Percentiles rank a stretch among this genome's conserved stretches.
Conservation (phyloP, 208 protist genomes). For the Trichomonas tenax region DNA sequence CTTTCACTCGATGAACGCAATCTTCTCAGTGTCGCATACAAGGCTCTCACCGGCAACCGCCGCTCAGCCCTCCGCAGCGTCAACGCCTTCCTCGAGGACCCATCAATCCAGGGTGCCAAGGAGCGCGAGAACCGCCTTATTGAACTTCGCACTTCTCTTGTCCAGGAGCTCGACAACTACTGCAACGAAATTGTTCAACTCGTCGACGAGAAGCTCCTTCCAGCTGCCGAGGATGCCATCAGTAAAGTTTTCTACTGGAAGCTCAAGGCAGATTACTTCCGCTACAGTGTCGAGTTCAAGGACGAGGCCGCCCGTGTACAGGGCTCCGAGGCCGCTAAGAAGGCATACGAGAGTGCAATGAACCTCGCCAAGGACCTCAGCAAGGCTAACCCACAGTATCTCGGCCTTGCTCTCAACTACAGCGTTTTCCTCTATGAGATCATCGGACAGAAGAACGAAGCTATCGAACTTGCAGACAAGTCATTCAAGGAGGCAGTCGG, state of each 20-base stretch:
- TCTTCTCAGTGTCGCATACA: neutral
- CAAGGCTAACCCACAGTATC: neutral
- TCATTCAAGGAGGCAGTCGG: conserved; percentile 52
- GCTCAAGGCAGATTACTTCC: neutral
- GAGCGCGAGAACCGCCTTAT: neutral
- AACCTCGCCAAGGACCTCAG: neutral
- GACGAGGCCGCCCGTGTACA: neutral
- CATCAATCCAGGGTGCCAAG: neutral
- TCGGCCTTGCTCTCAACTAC: conserved; percentile 56
- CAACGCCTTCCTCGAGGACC: neutral
- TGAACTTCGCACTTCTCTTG: neutral
- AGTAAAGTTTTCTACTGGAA: neutral
- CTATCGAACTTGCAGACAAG: conserved; percentile 31
- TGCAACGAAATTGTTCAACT: neutral
- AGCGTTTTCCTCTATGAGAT: conserved; percentile 44
- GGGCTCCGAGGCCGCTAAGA: conserved; percentile 27
- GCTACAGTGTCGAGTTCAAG: neutral
- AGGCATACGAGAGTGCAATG: conserved; percentile 29
- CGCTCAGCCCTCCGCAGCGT: neutral
- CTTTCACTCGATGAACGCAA: neutral
- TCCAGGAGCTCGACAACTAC: neutral
- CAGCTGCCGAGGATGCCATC: neutral
- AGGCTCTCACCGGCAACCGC: neutral
- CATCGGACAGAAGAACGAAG: conserved; percentile 20
- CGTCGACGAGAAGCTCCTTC: neutral